Percentiles rank a stretch among this genome's conserved stretches.
These are phyloP conservation scores for Fusarium hostae DNA, from an alignment of 2,329 filamentous ascomycete genomes.

Conservation along the genomic window DNA sequence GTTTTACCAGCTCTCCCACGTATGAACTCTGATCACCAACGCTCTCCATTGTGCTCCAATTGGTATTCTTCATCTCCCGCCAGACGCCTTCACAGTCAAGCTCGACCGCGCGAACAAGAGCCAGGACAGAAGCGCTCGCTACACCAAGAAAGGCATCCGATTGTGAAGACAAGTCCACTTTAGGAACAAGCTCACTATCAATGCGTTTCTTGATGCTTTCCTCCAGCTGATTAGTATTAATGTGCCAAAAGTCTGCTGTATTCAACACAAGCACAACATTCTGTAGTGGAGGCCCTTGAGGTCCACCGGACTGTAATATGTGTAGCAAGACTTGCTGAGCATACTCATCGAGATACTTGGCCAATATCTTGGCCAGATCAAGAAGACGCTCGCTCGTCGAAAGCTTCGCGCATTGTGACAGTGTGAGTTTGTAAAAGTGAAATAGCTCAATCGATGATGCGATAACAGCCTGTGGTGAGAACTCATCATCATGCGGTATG, in stretches of 20 bases:
- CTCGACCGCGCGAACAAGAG: constrained; percentile 86
- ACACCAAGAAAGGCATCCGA: constrained; percentile 96
- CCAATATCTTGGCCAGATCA: constrained; percentile 85
- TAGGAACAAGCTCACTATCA: constrained; percentile 77
- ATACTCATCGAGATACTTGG: constrained; percentile 95
- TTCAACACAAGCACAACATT: constrained; percentile 90
- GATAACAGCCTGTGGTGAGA: constrained; percentile 88
- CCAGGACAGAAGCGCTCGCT: constrained; percentile 85
- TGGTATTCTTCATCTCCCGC: constrained; percentile 97
- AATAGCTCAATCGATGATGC: constrained; percentile 96
- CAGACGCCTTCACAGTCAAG: constrained; percentile 84
- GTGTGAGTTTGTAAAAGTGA: constrained; percentile 91
- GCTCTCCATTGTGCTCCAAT: constrained; percentile 92
- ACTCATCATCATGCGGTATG: constrained; percentile 87
- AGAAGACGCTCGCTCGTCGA: constrained; percentile 89
- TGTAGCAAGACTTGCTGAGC: constrained; percentile 89
- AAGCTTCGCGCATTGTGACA: constrained; percentile 95
- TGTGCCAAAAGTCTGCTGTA: constrained; percentile 97
- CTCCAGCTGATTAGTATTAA: constrained; percentile 90
- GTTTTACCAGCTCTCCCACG: constrained; percentile 81
- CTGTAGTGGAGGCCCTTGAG: constrained; percentile 68
- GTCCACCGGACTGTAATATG: constrained; percentile 69
- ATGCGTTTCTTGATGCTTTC: constrained; percentile 94
- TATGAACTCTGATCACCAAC: constrained; percentile 96
- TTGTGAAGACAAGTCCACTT: constrained; percentile 90